Conservation (phyloP, 495 filamentous ascomycete genomes). For the Sordaria brevicollis region DNA sequence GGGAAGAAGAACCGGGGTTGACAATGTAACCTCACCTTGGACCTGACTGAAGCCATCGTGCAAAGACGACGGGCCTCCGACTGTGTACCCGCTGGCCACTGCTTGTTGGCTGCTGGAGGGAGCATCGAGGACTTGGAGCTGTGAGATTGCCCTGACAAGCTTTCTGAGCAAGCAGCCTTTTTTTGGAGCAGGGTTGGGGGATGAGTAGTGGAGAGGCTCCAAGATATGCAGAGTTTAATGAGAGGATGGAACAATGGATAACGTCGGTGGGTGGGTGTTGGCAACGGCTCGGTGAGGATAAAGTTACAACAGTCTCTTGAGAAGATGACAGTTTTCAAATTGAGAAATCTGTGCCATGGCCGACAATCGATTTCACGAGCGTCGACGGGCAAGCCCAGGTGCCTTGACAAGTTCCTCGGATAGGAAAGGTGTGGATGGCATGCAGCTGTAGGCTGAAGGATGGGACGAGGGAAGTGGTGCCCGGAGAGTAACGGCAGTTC, state of each 20-base stretch:
- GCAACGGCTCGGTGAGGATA: not conserved
- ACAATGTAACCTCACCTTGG: not conserved
- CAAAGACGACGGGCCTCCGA: not conserved
- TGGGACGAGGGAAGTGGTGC: not conserved
- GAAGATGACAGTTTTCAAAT: not conserved
- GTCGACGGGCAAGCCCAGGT: not conserved
- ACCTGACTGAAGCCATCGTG: not conserved
- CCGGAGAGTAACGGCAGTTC: not conserved
- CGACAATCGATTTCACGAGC: not conserved
- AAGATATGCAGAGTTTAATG: not conserved
- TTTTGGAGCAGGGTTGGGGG: not conserved
- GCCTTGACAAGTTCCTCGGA: not conserved
- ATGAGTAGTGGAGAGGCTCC: not conserved
- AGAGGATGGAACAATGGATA: not conserved
- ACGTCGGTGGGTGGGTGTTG: not conserved
- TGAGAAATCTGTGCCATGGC: not conserved
- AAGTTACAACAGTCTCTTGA: not conserved
- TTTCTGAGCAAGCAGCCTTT: not conserved
- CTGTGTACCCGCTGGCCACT: not conserved
- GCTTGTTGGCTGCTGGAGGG: not conserved
- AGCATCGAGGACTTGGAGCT: too few species aligned
- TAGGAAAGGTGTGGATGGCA: slow-evolving; percentile 4
- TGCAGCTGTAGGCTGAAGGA: not conserved
- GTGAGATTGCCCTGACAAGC: not conserved
- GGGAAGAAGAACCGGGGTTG: not conserved